Evolutionary conservation across 129 eudicot species (phyloP).

Genomic region (Artemisia tridentata): DNA sequence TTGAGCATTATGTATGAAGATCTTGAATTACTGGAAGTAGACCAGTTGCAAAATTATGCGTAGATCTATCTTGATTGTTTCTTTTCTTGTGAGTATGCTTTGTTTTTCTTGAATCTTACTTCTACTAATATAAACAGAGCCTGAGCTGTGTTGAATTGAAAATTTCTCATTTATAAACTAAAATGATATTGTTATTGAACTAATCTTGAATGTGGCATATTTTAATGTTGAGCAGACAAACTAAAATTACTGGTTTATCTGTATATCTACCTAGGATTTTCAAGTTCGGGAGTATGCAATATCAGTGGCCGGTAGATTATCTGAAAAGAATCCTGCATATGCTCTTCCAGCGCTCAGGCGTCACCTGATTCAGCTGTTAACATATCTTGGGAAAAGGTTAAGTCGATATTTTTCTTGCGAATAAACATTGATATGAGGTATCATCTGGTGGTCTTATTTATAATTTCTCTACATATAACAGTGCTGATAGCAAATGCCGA

Average conservation of each 20-base stretch:
- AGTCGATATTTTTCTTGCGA: conserved; percentile 10
- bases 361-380: conserved; percentile 85
- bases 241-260: conserved; percentile 14
- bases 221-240: conserved; percentile 4
- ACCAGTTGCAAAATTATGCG: neutral
- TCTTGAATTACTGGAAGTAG: conserved; percentile 1
- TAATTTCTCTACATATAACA: conserved; percentile 32
- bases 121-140: conserved; percentile 12
- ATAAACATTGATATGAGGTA: neutral
- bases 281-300: conserved; percentile 89
- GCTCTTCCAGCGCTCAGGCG: conserved; percentile 98
- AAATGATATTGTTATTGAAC: neutral
- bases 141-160: conserved; percentile 17
- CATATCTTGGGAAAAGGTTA: conserved; percentile 85
- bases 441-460: neutral
- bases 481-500: conserved; percentile 90
- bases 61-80: neutral
- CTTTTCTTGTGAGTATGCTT: conserved; percentile 11
- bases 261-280: conserved; percentile 59
- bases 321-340: conserved; percentile 97
- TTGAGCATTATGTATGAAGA: neutral
- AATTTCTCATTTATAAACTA: neutral
- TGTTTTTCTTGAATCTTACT: neutral
- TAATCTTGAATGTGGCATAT: conserved; percentile 8
- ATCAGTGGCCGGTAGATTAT: conserved; percentile 92